Base-by-base conservation (phyloP, 1,139 yeast genomes). In the Meyerozyma athensensis region DNA sequence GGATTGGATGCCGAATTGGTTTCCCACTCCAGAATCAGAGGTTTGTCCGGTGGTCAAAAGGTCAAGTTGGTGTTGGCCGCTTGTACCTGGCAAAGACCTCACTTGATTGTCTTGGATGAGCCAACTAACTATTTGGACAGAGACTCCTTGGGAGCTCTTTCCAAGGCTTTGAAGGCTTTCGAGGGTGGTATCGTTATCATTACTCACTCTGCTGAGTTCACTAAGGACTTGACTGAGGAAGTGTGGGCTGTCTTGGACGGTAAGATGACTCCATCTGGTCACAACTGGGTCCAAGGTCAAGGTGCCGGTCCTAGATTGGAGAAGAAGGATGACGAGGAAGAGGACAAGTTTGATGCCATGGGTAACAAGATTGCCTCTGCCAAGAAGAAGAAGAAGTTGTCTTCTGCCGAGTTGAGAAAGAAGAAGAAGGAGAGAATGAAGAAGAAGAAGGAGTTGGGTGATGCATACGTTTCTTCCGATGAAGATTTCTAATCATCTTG, bases 361-460 rank as follows among this genome's bases (percentile, higher is more conserved):
- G 98, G 98, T 80, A 92, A 92, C 96, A 92, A 92, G 94, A 81
- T 92, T 73, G 90, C 87, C 59, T 75, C 85, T 66, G 87, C 78
- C 68, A 87, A 89, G 86, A 92, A 92, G 94, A 90, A 86, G 84
- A 79, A 79, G 74, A 92, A 90, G 86, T 81, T 92, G 68, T 85
- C 97, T 55, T 90, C 97, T 65, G 97, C 98, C 54, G 98, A 92
- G 75, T 80, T 92, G 71, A 86, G 98, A 82, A 92, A 92, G 96
- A 92, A 92, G 96, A 92, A 92, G 97, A 92, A 92, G 96, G 98
- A 92, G 79, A 89, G 98, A 83, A 90, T 92, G 97, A 87, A 86
- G 86, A 92, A 90, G 94, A 92, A 92, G 97, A 92, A 92, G 95
- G 96, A 85, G 72, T 74, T 89, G 69, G 97, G 97, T 80, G 98